Conservation (phyloP, 164 flowering plant genomes). For the Vitis cinerea region DNA sequence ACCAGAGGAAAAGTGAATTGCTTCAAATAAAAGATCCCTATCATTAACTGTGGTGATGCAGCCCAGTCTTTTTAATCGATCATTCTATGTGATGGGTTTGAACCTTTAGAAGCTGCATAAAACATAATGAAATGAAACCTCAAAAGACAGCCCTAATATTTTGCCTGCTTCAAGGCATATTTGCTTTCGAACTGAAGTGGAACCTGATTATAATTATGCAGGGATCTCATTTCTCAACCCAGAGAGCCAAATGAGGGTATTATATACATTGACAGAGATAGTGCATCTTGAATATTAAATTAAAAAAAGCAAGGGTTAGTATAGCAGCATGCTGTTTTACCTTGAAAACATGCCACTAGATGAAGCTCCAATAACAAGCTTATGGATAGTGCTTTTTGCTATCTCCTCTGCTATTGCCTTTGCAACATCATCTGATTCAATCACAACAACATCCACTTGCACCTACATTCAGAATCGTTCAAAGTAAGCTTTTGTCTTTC, state of each 20-base stretch:
- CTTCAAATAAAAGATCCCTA: no score
- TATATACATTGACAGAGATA: background rate
- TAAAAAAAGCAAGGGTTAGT: background rate
- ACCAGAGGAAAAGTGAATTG: no score
- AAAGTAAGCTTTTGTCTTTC: constrained; percentile 4
- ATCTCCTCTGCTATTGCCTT: constrained; percentile 60
- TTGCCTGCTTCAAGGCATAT: background rate
- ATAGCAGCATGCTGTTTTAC: constrained; percentile 29
- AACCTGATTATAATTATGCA: background rate
- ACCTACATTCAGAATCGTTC: constrained; percentile 43
- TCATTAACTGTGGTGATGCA: background rate
- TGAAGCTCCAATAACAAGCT: constrained; percentile 79
- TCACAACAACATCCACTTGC: constrained; percentile 47
- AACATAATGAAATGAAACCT: background rate
- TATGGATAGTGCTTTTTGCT: constrained; percentile 28
- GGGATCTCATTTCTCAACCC: background rate
- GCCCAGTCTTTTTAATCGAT: background rate
- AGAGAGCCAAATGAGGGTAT: background rate
- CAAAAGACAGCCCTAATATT: background rate
- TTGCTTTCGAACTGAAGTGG: background rate
- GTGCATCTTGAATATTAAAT: no score
- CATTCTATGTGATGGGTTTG: background rate
- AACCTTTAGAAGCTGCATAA: background rate
- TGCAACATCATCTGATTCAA: constrained; percentile 77
- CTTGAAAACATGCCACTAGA: constrained; percentile 58